Evolutionary conservation across 805 yeast genomes (phyloP).

Genomic region (Wickerhamomyces alni): DNA sequence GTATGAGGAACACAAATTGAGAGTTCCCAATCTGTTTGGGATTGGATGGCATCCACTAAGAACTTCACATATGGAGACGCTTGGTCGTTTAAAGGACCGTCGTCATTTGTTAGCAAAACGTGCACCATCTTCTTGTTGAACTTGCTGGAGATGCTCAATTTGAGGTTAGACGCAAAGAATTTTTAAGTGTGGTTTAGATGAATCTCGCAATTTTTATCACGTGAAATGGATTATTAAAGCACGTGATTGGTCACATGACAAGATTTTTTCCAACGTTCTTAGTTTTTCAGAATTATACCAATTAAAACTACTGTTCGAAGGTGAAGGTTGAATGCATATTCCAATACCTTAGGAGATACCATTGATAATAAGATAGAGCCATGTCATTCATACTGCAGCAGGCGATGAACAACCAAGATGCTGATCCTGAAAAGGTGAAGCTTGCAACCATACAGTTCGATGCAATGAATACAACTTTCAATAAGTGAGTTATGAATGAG

Average conservation of each 20-base stretch:
- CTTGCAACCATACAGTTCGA: slow-evolving; percentile 64
- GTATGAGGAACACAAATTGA: slow-evolving; percentile 77
- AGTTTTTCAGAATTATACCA: too few relatives aligned
- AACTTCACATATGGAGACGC: slow-evolving; percentile 83
- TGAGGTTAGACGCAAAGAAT: too few relatives aligned
- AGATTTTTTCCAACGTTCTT: too few relatives aligned
- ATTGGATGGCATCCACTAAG: slow-evolving; percentile 62
- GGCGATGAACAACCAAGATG: slow-evolving; percentile 41
- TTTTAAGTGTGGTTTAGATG: too few relatives aligned
- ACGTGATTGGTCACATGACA: too few relatives aligned
- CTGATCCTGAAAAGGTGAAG: slow-evolving; percentile 54
- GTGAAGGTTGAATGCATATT: too few relatives aligned
- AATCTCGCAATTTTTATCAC: too few relatives aligned
- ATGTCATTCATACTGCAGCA: slow-evolving; percentile 60
- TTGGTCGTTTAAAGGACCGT: slow-evolving; percentile 82
- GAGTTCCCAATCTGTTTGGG: slow-evolving; percentile 75
- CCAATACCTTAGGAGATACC: not conserved
- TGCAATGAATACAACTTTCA: slow-evolving; percentile 54
- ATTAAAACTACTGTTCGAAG: too few relatives aligned
- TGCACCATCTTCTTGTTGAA: not conserved
- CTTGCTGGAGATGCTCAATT: too few relatives aligned
- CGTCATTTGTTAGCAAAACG: slow-evolving; percentile 73
- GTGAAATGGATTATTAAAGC: too few relatives aligned
- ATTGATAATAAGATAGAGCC: too few relatives aligned
- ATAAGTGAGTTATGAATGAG: slow-evolving; percentile 25